Evolutionary conservation across 2,329 filamentous ascomycete species (phyloP).

Genomic region (Aspergillus glaucus): DNA sequence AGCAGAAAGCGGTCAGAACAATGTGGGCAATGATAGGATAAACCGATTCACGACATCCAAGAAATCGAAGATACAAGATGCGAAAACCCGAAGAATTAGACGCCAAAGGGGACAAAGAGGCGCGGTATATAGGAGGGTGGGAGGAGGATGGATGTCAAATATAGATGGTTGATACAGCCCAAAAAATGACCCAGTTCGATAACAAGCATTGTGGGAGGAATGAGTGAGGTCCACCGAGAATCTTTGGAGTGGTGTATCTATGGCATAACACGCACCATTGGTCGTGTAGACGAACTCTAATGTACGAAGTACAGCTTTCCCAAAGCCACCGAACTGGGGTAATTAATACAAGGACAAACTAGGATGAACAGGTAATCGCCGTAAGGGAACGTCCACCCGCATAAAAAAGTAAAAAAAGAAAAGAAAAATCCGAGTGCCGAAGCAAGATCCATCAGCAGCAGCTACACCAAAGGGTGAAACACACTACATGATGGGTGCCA

Average conservation of each 20-base stretch:
- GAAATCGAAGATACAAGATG: background rate
- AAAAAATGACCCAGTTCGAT: background rate
- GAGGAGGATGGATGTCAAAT: background rate
- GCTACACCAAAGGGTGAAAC: conserved; percentile 1
- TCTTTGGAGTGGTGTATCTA: background rate
- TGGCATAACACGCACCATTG: background rate
- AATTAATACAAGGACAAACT: background rate
- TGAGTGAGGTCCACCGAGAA: background rate
- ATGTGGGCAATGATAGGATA: background rate
- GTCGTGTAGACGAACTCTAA: background rate
- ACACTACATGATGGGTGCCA: background rate
- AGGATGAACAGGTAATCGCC: background rate
- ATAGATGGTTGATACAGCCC: background rate
- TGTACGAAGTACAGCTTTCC: background rate
- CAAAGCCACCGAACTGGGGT: background rate
- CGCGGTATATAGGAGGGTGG: background rate
- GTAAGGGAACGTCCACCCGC: background rate
- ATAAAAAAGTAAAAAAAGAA: background rate
- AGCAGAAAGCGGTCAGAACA: conserved; percentile 6
- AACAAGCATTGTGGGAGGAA: background rate
- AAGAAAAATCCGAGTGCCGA: background rate
- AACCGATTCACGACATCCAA: background rate
- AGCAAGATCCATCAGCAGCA: conserved; percentile 6
- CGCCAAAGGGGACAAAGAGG: background rate
- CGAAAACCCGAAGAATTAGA: background rate